Evolutionary conservation across 495 filamentous ascomycete species (phyloP), one percentile per base, ranked within the genome.

Genomic region (Xylaria palmicola): DNA sequence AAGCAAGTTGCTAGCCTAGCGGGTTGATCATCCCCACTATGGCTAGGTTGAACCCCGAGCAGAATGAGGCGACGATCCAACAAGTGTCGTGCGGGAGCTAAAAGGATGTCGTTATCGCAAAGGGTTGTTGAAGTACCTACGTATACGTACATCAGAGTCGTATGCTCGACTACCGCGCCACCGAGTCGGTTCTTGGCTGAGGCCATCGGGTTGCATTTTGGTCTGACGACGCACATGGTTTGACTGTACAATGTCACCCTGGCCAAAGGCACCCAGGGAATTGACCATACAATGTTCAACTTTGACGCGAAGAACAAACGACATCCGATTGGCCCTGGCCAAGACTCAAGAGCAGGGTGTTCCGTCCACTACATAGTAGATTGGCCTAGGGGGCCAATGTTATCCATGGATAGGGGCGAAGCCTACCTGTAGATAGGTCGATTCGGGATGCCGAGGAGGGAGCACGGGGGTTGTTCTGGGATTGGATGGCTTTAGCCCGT

Each of bases 151-250:
- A 6, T 4, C 26, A 17, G 30, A 24, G 50, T 9, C 37, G 50
- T 53, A 24, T 55, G 30, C 29, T 41, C 51, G 4, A 2, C 30
- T 26, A 60, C 47, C 57, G 20, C 17, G 34, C 56, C 32, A 41
- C 56, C 45, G 56, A 45, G 56, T 59, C 56, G 9, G 45, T 39
- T 41, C 56, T 59, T 59, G 36, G 56, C 47, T 17, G 26, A 22
- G 45, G 56, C 37, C 26, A 26, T 52, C 9, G 44, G 57, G 57
- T 60, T 41, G 57, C 57, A 60, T 60, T 34, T 32, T 24, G 37
- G 26, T 1, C 22, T 27, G 3, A n/a, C 37, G 22, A 40, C 20
- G 37, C 47, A 41, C 57, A 47, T 56, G 53, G 53, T 8, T 56
- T 10, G 34, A 40, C 53, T 29, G 24, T 44, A 57, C 30, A 47